Base-by-base conservation (phyloP, 2,329 filamentous ascomycete genomes). In the Conoideocrella luteorostrata region DNA sequence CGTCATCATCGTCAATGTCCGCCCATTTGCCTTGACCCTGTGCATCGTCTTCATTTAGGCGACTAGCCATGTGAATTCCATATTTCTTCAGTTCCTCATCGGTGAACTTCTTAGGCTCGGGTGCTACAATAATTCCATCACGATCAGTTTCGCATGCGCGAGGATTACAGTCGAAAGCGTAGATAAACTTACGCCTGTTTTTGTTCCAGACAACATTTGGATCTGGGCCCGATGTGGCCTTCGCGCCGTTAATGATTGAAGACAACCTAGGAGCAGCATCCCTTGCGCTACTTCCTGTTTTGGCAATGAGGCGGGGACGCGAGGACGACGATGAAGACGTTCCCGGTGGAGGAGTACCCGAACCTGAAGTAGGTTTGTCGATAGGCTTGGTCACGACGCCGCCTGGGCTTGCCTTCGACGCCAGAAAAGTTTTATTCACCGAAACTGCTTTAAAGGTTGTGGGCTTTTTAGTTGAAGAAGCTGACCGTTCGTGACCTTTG, bases 71-170 rank as follows among this genome's bases (percentile, higher is more conserved):
- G 60, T 93, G 88, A 56, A 93, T 93, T 24, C 88, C 87, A 63
- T 87, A 89, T 60, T 88, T 86, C 61, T 88, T 85, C 57, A 94
- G 72, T 59, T 94, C 88, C 60, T 94, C 88, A 55, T 94, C 88
- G 4, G 88, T 91, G 47, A 89, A 81, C 58, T 89, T 87, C 61
- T 88, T 88, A 4, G 84, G 82, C 47, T 88, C 85, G 6, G 84
- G 80, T 6, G 76, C 74, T 42, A 81, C 75, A 6, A 72, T 71
- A 41, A 80, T 79, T 84, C 53, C 33, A 38, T 23, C 23, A 42
- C 30, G 53, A 28, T 61, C 55, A 64, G 58, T 50, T 47, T n/a
- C 13, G 13, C 15, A 29, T 37, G 22, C 26, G 15, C n/a, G 15
- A 26, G 17, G 7, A 21, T 13, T 20, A 12, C 18, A 12, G 20